Evolutionary conservation across 2,329 filamentous ascomycete species (phyloP).

Genomic region (Pseudocercospora cruenta): DNA sequence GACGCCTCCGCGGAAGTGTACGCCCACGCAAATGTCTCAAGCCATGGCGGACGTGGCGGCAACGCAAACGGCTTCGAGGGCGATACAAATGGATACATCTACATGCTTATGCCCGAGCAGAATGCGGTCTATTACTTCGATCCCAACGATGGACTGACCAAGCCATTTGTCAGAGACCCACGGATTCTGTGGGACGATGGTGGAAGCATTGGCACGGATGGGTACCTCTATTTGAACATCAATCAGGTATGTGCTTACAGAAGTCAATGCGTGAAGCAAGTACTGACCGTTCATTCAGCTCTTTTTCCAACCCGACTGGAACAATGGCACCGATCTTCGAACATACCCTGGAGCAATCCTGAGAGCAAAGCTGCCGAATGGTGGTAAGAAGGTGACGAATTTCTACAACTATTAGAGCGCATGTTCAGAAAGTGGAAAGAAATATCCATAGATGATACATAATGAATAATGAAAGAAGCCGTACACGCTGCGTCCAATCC

Average conservation of each 20-base stretch:
- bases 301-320: slow-evolving; percentile 49
- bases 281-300: not conserved
- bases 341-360: slow-evolving; percentile 51
- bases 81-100: slow-evolving; percentile 49
- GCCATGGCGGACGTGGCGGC: slow-evolving; percentile 50
- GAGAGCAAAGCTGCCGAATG: slow-evolving; percentile 47
- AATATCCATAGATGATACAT: not conserved
- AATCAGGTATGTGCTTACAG: slow-evolving; percentile 47
- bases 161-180: slow-evolving; percentile 47
- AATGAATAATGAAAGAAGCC: not conserved
- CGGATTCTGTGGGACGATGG: slow-evolving; percentile 51
- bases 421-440: not conserved
- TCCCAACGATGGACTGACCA: slow-evolving; percentile 41
- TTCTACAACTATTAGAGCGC: slow-evolving; percentile 25
- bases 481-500: not conserved
- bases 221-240: slow-evolving; percentile 54
- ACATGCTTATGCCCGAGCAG: slow-evolving; percentile 52
- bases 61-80: slow-evolving; percentile 52
- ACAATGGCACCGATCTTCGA: slow-evolving; percentile 49
- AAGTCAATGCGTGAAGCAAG: not conserved
- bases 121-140: slow-evolving; percentile 54
- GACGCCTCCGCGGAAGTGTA: slow-evolving; percentile 44
- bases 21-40: slow-evolving; percentile 52
- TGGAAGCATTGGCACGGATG: slow-evolving; percentile 47
- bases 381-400: slow-evolving; percentile 44